A percentile compares a stretch with the other conserved stretches of the same genome.
Conservation (phyloP, 768 basidiomycete species). For the Kwoniella botswanensis region DNA sequence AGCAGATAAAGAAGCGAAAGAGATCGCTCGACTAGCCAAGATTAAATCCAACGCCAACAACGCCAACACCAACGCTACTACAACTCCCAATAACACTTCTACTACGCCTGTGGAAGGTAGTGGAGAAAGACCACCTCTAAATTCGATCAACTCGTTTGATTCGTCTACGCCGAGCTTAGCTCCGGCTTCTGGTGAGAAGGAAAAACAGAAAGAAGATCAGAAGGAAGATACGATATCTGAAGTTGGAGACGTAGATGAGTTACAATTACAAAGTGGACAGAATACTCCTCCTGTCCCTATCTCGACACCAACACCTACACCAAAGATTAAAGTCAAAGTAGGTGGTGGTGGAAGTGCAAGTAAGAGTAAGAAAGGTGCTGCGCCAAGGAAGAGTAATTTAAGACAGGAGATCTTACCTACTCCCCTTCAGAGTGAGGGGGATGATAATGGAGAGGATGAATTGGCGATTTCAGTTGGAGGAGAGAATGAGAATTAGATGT, state of each 20-base stretch:
- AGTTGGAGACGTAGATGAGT: conserved; percentile 32
- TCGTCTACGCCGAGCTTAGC: conserved; percentile 1
- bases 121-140: conserved; percentile 25
- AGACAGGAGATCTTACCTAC: conserved; percentile 47
- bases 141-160: conserved; percentile 23
- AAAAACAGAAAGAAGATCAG: neutral
- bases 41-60: conserved; percentile 25
- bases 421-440: conserved; percentile 7
- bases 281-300: conserved; percentile 9
- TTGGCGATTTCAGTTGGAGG: neutral
- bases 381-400: conserved; percentile 45
- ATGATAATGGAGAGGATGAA: conserved; percentile 21
- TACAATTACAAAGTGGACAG: conserved; percentile 9
- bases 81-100: neutral
- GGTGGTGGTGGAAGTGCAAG: neutral
- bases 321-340: neutral
- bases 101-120: too few relatives aligned
- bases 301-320: conserved; percentile 4
- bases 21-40: conserved; percentile 31
- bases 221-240: conserved; percentile 30
- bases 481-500: neutral
- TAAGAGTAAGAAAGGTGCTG: conserved; percentile 16
- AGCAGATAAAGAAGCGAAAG: conserved; percentile 47
- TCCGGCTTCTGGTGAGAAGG: neutral
- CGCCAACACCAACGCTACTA: neutral